phyloP scores from a whole-genome alignment of 805 yeast genomes.

The Priceomyces carsonii region DNA sequence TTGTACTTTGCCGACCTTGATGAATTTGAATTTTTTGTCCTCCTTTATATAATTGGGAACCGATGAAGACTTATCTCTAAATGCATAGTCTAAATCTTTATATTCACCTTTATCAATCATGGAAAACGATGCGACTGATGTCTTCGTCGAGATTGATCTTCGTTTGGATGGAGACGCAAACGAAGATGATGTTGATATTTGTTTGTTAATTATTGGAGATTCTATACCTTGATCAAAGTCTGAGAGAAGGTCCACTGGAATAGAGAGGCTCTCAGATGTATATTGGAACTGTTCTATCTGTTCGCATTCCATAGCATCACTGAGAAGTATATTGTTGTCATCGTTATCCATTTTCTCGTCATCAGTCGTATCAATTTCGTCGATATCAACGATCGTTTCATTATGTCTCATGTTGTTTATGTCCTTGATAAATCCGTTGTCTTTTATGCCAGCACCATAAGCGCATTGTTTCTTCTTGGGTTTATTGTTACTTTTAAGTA shows the following conservation, averaged over 20 bases:
- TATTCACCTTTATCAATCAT: slow-evolving; percentile 28
- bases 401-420: slow-evolving; percentile 31
- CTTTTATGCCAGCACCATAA: slow-evolving; percentile 3
- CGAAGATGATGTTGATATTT: slow-evolving; percentile 13
- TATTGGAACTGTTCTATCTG: not conserved
- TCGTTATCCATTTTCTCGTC: not conserved
- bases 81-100: slow-evolving; percentile 32
- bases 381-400: slow-evolving; percentile 14
- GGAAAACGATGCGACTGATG: slow-evolving; percentile 22
- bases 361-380: slow-evolving; percentile 2
- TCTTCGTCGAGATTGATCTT: slow-evolving; percentile 12
- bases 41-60: slow-evolving; percentile 40
- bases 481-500: not conserved
- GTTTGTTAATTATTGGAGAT: slow-evolving; percentile 3
- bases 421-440: slow-evolving; percentile 21
- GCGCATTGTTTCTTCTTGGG: not conserved
- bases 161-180: slow-evolving; percentile 16
- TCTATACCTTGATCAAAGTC: not conserved
- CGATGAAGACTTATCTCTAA: slow-evolving; percentile 22
- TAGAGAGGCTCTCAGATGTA: not conserved
- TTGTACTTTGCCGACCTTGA: slow-evolving; percentile 48
- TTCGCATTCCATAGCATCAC: not conserved
- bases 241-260: slow-evolving; percentile 1
- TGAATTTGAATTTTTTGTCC: slow-evolving; percentile 44
- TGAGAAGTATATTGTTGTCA: not conserved